A percentile compares a stretch with the other conserved stretches of the same genome.
Evolutionary conservation across 2,329 filamentous ascomycete genomes (phyloP).

Genomic region (Colletotrichum aenigma): DNA sequence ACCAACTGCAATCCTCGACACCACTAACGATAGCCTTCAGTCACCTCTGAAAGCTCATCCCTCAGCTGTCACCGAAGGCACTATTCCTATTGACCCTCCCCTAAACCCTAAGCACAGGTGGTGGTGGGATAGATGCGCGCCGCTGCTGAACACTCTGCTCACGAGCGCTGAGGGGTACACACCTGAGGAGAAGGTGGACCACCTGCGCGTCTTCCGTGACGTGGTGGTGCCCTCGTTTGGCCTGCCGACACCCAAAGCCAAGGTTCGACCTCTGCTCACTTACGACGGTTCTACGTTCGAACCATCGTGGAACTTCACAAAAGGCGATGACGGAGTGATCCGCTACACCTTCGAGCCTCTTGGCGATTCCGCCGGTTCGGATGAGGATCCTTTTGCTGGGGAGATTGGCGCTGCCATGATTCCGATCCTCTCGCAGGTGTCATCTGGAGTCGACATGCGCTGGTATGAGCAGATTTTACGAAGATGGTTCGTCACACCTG

Average conservation of each 20-base stretch:
- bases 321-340: background rate
- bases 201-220: slow-evolving; percentile 15
- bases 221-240: slow-evolving; percentile 15
- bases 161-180: slow-evolving; percentile 3
- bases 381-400: background rate
- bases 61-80: background rate
- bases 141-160: background rate
- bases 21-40: background rate
- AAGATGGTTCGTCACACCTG: slow-evolving; percentile 5
- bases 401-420: background rate
- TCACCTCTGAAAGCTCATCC: background rate
- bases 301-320: slow-evolving; percentile 11
- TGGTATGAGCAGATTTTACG: slow-evolving; percentile 7
- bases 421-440: background rate
- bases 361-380: background rate
- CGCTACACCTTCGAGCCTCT: slow-evolving; percentile 10
- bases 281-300: slow-evolving; percentile 13
- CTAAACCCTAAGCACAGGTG: background rate
- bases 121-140: slow-evolving; percentile 13
- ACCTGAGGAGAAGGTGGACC: slow-evolving; percentile 5
- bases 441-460: slow-evolving; percentile 7
- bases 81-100: background rate
- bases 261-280: slow-evolving; percentile 1
- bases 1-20: background rate
- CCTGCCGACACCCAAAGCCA: background rate